These are phyloP conservation scores for Hypoxylon sp. DNA, from an alignment of 2,329 filamentous ascomycete genomes.

Conservation along the genomic window DNA sequence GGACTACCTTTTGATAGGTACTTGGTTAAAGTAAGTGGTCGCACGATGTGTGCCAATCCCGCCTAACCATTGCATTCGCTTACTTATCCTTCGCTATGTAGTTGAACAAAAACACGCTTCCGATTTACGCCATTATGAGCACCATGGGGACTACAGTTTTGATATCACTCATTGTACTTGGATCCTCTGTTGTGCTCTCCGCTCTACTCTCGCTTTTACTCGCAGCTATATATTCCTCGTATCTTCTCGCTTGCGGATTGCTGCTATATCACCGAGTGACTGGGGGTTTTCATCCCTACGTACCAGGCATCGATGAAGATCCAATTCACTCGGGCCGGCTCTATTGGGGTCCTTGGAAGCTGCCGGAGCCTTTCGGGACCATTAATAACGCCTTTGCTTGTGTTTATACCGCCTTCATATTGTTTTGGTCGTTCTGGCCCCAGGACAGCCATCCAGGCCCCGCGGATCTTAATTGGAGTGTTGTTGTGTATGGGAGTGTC, in stretches of 20 bases:
- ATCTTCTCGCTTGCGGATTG: constrained; percentile 58
- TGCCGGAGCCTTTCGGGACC: constrained; percentile 66
- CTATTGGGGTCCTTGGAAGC: constrained; percentile 69
- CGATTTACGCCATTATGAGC: constrained; percentile 42
- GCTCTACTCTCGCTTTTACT: constrained; percentile 61
- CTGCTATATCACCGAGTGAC: constrained; percentile 59
- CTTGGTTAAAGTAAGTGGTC: constrained; percentile 37
- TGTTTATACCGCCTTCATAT: constrained; percentile 66
- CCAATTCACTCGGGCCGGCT: constrained; percentile 21
- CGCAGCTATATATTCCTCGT: constrained; percentile 61
- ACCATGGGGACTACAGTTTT: constrained; percentile 45
- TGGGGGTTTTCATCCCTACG: constrained; percentile 49
- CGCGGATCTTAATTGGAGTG: constrained; percentile 63
- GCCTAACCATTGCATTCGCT: constrained; percentile 8
- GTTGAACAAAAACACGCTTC: constrained; percentile 44
- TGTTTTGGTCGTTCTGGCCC: constrained; percentile 71
- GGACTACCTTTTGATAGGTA: constrained; percentile 39
- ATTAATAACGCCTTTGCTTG: constrained; percentile 69
- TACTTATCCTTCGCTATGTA: constrained; percentile 13
- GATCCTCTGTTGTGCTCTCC: constrained; percentile 58
- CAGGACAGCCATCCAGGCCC: constrained; percentile 51
- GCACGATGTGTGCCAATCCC: not conserved
- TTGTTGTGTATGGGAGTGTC: constrained; percentile 61
- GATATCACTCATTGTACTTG: constrained; percentile 50
- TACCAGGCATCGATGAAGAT: constrained; percentile 13